Conservation (phyloP, 1,284 basidiomycete genomes). For the Sphagnurus paluster region DNA sequence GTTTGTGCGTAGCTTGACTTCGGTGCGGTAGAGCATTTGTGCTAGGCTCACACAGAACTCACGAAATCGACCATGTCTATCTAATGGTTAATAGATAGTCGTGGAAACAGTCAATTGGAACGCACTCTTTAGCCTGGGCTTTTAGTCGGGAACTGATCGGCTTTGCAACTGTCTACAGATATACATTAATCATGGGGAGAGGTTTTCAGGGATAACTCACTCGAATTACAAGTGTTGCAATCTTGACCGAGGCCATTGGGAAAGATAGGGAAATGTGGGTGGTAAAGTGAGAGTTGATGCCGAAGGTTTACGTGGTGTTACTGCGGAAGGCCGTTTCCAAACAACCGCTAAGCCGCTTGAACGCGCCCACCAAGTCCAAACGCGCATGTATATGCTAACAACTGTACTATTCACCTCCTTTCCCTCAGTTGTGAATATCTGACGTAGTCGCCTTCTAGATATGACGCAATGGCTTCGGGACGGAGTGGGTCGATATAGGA, state of each 20-base stretch:
- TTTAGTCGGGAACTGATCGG: conserved; percentile 79
- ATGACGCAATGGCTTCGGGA: conserved; percentile 2
- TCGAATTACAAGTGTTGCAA: conserved; percentile 18
- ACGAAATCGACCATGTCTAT: conserved; percentile 79
- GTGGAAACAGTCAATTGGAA: not conserved
- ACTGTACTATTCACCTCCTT: no score
- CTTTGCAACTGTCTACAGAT: conserved; percentile 75
- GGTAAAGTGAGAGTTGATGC: no score
- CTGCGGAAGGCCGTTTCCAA: no score
- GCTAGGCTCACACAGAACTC: conserved; percentile 76
- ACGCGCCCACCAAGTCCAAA: no score
- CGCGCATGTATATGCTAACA: no score
- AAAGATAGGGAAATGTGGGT: no score
- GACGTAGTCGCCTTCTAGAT: no score
- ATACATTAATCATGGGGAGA: not conserved
- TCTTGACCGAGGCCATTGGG: conserved; percentile 18
- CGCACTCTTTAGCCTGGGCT: conserved; percentile 74
- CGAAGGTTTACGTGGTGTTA: conserved; percentile 1
- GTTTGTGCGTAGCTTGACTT: conserved; percentile 76
- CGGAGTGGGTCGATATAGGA: conserved; percentile 1
- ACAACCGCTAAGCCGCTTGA: no score
- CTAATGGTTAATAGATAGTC: not conserved
- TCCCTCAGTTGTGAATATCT: no score
- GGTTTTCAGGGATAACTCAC: not conserved
- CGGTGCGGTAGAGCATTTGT: conserved; percentile 79